Evolutionary conservation across 1,284 basidiomycete species (phyloP).

Genomic region (Violaceomyces palustris): DNA sequence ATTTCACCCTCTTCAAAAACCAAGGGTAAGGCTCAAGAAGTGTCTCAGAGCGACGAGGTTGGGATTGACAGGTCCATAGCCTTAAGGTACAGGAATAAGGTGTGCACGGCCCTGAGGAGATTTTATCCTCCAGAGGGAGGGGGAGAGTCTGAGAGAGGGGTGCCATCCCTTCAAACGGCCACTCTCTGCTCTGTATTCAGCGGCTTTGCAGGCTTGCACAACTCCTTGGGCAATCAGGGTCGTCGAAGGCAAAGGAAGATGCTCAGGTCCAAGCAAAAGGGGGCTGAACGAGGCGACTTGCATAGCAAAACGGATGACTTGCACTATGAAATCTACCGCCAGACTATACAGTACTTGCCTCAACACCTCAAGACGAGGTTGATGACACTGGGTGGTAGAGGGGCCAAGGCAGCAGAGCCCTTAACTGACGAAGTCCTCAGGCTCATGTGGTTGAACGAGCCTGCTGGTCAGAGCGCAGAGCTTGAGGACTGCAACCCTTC

Average conservation of each 20-base stretch:
- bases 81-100: background rate
- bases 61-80: background rate
- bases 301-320: constrained; percentile 3
- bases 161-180: no score
- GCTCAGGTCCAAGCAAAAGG: background rate
- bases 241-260: background rate
- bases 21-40: no score
- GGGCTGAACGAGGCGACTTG: constrained; percentile 10
- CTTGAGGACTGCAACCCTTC: background rate
- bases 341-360: no score
- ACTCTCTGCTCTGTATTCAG: no score
- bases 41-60: background rate
- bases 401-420: background rate
- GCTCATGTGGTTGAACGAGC: no score
- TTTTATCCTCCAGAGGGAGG: background rate
- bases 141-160: no score
- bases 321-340: no score
- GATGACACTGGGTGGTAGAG: background rate
- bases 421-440: background rate
- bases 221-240: background rate
- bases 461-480: background rate
- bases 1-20: no score
- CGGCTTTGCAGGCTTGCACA: background rate
- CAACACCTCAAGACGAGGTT: background rate
- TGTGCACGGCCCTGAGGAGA: constrained; percentile 1